Base-by-base conservation (phyloP, 495 filamentous ascomycete species). In the Penicillium waksmanii region DNA sequence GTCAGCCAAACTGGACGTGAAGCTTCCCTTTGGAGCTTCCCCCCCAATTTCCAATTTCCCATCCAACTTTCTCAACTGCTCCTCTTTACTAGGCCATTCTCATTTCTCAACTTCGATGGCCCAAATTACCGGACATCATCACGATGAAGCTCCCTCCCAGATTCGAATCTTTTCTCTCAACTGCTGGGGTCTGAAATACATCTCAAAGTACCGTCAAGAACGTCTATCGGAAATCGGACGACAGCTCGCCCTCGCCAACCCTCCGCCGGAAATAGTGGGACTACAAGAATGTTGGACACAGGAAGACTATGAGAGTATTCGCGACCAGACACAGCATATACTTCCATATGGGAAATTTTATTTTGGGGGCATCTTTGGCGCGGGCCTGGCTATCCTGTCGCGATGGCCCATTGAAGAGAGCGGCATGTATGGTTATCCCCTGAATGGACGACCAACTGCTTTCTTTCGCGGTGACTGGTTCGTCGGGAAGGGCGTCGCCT, bases 301-400 rank as follows among this genome's bases (percentile, higher is more conserved):
- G 60, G 81, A 92, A 64, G 95, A 98, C 80, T 98, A 93, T 81
- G 80, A 84, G 36, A 85, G 80, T 69, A 93, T 98, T 61, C 90
- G 90, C 33, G 71, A 82, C 19, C 82, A 89, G 58, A 96, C 92
- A 0, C 80, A 80, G 46, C 77, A 89, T 60, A 80, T 95, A 46
- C 83, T 98, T n/a, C 95, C 95, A 1, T 90, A 96, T 70, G 92
- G 87, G 33, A 98, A 98, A 73, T 97, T 94, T 78, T 98, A 97
- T 79, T 84, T 86, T 65, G 89, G 89, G 63, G 95, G 92, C 23
- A 88, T 90, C 36, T 93, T 97, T 65, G 94, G 95, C 25, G 90
- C 88, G 38, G 95, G 95, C 3, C 79, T 98, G 27, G 96, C 87
- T 17, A 96, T 98, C 57, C 79, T 98, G n/a, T 96, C 91, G 12